phyloP scores from a whole-genome alignment of 345 rosid species.

The Citrus australasica region DNA sequence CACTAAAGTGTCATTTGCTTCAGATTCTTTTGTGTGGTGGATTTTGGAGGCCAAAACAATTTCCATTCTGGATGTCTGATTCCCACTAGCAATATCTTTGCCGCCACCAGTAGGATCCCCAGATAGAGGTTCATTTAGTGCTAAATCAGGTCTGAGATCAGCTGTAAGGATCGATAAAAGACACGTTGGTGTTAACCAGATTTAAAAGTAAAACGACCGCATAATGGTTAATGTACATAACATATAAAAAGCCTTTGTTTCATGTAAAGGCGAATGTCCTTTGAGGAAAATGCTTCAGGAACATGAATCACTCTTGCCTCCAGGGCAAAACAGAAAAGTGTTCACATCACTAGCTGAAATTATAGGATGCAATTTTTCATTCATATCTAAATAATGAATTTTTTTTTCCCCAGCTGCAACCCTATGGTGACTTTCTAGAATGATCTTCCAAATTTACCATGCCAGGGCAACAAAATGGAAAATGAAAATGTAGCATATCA shows the following conservation, averaged over 20 bases:
- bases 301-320: not conserved
- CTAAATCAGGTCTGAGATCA: conserved; percentile 18
- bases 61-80: conserved; percentile 22
- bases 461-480: not conserved
- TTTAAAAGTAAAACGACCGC: not conserved
- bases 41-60: conserved; percentile 22
- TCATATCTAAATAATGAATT: not conserved
- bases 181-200: conserved; percentile 6
- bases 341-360: not conserved
- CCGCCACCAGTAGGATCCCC: conserved; percentile 17
- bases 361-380: not conserved
- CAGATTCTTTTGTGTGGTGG: conserved; percentile 15
- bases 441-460: not conserved
- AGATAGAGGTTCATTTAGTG: conserved; percentile 13
- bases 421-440: not conserved
- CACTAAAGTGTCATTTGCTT: conserved; percentile 18
- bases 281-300: not conserved
- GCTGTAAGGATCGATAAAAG: conserved; percentile 29
- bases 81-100: conserved; percentile 22
- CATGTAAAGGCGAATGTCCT: not conserved
- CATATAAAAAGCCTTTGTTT: not conserved
- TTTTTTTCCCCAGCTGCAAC: not conserved
- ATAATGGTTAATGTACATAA: not conserved
- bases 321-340: not conserved
- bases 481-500: not conserved